A percentile compares a stretch with the other conserved stretches of the same genome.
These are phyloP conservation scores for Populus simonii DNA, from an alignment of 345 rosid genomes.

Conservation along the genomic window DNA sequence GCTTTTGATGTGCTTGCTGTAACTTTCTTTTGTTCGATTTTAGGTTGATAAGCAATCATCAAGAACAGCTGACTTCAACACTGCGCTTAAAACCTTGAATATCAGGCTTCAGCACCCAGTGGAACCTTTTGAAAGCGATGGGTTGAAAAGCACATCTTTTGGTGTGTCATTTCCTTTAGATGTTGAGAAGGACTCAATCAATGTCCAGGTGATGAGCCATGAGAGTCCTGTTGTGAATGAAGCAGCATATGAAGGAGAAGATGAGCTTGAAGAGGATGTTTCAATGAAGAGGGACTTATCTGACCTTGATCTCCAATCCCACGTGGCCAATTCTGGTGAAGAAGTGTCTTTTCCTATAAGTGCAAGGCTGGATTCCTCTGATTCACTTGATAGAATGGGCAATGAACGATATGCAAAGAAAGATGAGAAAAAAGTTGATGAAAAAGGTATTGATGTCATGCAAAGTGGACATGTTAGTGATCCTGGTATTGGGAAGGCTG, in stretches of 20 bases:
- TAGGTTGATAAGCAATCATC: constrained; percentile 36
- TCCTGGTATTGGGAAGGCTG: constrained; percentile 60
- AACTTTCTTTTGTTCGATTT: constrained; percentile 7
- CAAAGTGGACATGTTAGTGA: constrained; percentile 78
- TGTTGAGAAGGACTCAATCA: constrained; percentile 15
- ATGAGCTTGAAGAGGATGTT: constrained; percentile 59
- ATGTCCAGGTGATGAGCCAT: constrained; percentile 30
- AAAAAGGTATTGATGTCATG: constrained; percentile 22
- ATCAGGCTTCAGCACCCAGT: constrained; percentile 50
- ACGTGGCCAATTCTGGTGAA: constrained; percentile 22
- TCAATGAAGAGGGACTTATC: constrained; percentile 61
- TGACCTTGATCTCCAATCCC: constrained; percentile 48
- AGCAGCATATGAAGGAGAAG: constrained; percentile 64
- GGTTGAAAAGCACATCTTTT: constrained; percentile 37
- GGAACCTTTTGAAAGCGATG: constrained; percentile 48
- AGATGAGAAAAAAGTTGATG: constrained; percentile 15
- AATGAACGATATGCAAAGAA: constrained; percentile 12
- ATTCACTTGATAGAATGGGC: constrained; percentile 24
- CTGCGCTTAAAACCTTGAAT: constrained; percentile 39
- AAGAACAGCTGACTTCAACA: constrained; percentile 21
- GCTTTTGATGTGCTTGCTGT: constrained; percentile 1
- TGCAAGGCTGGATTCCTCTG: constrained; percentile 9
- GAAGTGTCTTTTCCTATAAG: constrained; percentile 23
- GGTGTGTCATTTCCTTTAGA: constrained; percentile 27
- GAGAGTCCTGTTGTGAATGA: constrained; percentile 35